These are phyloP conservation scores for Leersia perrieri DNA, from an alignment of 176 grass and related monocot species.

Conservation along the genomic window DNA sequence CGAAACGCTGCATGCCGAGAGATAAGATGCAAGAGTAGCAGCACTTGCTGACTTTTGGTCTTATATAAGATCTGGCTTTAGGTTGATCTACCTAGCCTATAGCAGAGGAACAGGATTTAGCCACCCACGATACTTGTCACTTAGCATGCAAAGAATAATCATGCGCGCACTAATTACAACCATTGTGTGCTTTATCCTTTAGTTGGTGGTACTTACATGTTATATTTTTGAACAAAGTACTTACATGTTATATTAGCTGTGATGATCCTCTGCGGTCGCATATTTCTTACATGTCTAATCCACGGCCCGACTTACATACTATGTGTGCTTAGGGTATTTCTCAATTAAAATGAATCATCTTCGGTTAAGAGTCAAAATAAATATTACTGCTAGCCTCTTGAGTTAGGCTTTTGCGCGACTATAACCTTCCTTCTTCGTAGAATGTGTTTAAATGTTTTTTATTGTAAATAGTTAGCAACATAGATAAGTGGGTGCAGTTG, in stretches of 20 bases:
- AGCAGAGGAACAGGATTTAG: conserved; percentile 14
- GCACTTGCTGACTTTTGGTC: conserved; percentile 29
- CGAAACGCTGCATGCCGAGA: neutral
- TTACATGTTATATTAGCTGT: neutral
- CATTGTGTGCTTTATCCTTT: neutral
- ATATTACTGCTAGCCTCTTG: too few species aligned
- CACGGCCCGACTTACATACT: neutral
- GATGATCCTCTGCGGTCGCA: neutral
- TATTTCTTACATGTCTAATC: neutral
- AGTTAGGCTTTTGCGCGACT: too few species aligned
- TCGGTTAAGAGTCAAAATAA: too few species aligned
- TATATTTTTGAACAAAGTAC: too few species aligned
- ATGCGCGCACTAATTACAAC: neutral
- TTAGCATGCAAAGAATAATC: neutral
- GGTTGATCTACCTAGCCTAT: neutral
- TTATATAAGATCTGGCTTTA: neutral
- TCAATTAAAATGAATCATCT: too few species aligned
- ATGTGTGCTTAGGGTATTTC: neutral
- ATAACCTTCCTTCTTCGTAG: too few species aligned
- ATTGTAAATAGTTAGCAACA: too few species aligned
- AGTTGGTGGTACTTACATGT: neutral
- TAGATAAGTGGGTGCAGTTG: too few species aligned
- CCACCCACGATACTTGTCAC: neutral
- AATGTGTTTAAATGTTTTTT: too few species aligned
- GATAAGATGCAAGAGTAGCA: neutral